phyloP scores from a whole-genome alignment of 1,284 basidiomycete species.

The Neonothopanus nambi region DNA sequence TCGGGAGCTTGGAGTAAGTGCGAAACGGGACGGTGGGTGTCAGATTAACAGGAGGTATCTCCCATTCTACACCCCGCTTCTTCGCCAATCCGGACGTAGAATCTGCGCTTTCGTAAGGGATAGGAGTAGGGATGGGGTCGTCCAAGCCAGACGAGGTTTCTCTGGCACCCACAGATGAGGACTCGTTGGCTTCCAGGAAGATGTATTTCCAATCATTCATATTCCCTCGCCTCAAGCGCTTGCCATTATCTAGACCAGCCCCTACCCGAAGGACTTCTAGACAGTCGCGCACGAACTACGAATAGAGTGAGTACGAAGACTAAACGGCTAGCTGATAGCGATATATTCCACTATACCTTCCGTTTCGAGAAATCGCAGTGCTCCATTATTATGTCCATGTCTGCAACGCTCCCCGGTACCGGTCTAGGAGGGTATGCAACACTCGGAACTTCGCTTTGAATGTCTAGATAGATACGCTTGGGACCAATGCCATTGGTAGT shows the following conservation, averaged over 20 bases:
- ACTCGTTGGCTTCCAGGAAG: conserved; percentile 54
- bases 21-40: conserved; percentile 43
- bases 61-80: conserved; percentile 42
- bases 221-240: conserved; percentile 57
- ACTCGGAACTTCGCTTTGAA: conserved; percentile 56
- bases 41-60: conserved; percentile 42
- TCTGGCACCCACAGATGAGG: conserved; percentile 20
- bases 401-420: conserved; percentile 75
- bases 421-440: conserved; percentile 84
- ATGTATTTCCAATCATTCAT: conserved; percentile 70
- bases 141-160: conserved; percentile 14
- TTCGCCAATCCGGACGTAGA: conserved; percentile 38
- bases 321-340: background rate
- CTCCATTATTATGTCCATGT: conserved; percentile 86
- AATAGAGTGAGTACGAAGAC: conserved; percentile 7
- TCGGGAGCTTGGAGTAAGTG: conserved; percentile 55
- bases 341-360: conserved; percentile 67
- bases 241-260: conserved; percentile 70
- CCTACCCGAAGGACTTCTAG: conserved; percentile 74
- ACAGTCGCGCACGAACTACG: conserved; percentile 78
- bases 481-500: conserved; percentile 69
- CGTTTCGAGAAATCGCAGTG: conserved; percentile 84
- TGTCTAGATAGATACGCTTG: conserved; percentile 74
- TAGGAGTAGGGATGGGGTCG: background rate
- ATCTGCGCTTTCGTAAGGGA: conserved; percentile 23